phyloP scores from a whole-genome alignment of 129 eudicot genomes.

The Arctium minus region DNA sequence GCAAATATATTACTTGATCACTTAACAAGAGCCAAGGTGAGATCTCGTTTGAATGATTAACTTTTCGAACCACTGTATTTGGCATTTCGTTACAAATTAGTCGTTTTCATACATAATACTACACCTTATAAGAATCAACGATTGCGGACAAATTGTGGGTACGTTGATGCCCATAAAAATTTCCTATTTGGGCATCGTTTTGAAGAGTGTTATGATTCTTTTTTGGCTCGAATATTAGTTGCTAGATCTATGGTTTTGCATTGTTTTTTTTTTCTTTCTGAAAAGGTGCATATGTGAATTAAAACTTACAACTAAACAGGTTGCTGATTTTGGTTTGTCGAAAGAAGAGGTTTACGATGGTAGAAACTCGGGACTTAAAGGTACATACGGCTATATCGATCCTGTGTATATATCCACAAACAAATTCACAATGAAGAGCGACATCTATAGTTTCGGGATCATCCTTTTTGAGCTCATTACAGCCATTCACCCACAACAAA shows the following conservation, averaged over 20 bases:
- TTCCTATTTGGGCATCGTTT: background rate
- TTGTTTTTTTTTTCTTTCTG: background rate
- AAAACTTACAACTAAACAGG: constrained; percentile 37
- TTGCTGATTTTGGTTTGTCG: constrained; percentile 98
- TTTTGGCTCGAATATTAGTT: background rate
- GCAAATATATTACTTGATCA: constrained; percentile 89
- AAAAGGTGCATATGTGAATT: background rate
- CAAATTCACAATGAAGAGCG: constrained; percentile 80
- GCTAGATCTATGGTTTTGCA: background rate
- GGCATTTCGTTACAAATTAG: background rate
- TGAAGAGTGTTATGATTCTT: background rate
- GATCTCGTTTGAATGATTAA: background rate
- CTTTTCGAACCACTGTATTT: background rate
- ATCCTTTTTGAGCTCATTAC: constrained; percentile 93
- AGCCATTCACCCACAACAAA: constrained; percentile 98
- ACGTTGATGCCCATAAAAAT: background rate
- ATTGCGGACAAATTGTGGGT: background rate
- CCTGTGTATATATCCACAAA: constrained; percentile 88
- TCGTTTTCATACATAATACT: background rate
- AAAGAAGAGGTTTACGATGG: constrained; percentile 88
- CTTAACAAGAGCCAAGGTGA: constrained; percentile 89
- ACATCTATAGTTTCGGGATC: constrained; percentile 91
- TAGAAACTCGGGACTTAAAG: constrained; percentile 83
- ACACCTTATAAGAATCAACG: background rate
- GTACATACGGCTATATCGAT: constrained; percentile 96